Conservation (phyloP, 345 rosid species). For the Populus deltoides region DNA sequence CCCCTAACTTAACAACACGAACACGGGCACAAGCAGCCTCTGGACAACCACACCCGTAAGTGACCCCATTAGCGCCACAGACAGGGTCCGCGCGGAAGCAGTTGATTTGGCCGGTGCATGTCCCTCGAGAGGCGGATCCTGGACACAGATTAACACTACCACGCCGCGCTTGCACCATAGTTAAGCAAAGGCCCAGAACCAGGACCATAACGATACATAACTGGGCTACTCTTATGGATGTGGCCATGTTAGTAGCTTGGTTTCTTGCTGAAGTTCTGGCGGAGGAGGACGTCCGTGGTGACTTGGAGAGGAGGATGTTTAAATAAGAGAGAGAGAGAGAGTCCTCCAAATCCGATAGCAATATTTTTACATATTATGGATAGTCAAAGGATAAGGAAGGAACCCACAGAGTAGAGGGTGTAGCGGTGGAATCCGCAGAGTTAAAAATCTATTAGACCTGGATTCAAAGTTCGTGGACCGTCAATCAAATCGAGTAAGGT, state of each 20-base stretch:
- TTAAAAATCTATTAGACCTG: no score
- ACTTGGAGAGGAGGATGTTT: no score
- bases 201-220: not conserved
- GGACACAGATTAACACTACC: constrained; percentile 2
- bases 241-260: not conserved
- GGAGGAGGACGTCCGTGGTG: not conserved
- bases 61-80: constrained; percentile 26
- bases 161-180: not conserved
- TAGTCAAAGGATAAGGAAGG: no score
- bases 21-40: constrained; percentile 27
- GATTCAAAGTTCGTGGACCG: no score
- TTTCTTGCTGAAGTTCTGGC: not conserved
- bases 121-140: not conserved
- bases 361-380: no score
- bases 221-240: not conserved
- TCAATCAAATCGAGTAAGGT: no score
- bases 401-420: no score
- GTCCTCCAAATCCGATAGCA: no score
- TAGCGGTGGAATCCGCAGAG: no score
- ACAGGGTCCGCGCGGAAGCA: constrained; percentile 24
- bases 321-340: not conserved
- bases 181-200: not conserved
- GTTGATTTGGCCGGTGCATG: constrained; percentile 2
- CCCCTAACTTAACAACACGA: constrained; percentile 13
- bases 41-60: constrained; percentile 29